Base-by-base conservation (phyloP, 2,329 filamentous ascomycete species). In the Endoconidiophora laricicola region DNA sequence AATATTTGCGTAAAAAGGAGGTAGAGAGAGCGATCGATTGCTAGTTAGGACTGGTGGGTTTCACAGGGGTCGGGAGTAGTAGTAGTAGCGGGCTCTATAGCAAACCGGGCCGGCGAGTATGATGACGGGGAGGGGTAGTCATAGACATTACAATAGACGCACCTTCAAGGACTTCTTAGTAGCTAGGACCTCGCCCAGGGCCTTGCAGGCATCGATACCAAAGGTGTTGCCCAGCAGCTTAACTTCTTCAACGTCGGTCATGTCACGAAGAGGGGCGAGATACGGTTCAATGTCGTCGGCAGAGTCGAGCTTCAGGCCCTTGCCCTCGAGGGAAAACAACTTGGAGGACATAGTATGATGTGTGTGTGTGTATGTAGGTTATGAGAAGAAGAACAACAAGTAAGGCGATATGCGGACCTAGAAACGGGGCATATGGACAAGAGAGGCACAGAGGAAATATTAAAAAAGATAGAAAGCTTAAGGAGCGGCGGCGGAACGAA, bases 221-320 rank as follows among this genome's bases (percentile, higher is more conserved):
- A 96, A 71, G 1, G 91, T 96, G 70, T 98, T 98, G 55, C 90
- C 91, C 50, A 86, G 73, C 44, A 98, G 73, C 57, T 78, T 78
- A 57, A 98, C 79, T 65, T 95, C 87, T 62, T 93, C 86, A 52
- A 93, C 74, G 60, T 87, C 75, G 50, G 76, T 67, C 67, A 79
- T 81, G 52, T 78, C 76, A 55, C 77, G 71, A 54, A 98, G 77
- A 46, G 76, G 73, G 58, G 81, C 75, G 60, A 95, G 84, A 65
- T 95, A 81, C 57, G 83, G 71, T 65, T 91, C 83, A 54, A 96
- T 76, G 65, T 96, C 87, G 56, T 78, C 82, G 47, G 85, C 86
- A 39, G 81, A 86, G 69, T 93, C 81, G 61, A 98, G 83, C 73
- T 94, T 95, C 59, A 96, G 76, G 60, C 83, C 83, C 70, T 83